phyloP scores from a whole-genome alignment of 345 rosid genomes.

The Conringia planisiliqua region DNA sequence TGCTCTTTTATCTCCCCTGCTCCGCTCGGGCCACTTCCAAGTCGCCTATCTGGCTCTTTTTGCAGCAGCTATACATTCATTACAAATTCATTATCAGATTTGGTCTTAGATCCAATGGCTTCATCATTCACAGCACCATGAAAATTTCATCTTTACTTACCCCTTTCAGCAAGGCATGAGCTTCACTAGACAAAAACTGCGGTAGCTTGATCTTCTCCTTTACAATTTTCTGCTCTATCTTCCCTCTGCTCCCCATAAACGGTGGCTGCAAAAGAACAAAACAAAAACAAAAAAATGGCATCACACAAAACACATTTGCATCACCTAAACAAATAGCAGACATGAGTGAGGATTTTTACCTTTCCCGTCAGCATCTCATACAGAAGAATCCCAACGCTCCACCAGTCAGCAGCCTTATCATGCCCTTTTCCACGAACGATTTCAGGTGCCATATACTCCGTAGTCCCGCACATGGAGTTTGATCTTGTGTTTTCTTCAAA shows the following conservation, averaged over 20 bases:
- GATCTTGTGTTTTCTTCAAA: constrained; percentile 81
- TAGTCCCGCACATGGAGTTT: constrained; percentile 89
- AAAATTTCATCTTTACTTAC: constrained; percentile 35
- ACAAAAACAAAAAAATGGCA: neutral
- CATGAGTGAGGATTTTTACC: constrained; percentile 34
- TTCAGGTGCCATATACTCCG: constrained; percentile 97
- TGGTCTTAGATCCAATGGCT: neutral
- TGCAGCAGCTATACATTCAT: constrained; percentile 60
- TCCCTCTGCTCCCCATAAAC: constrained; percentile 57
- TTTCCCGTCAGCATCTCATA: constrained; percentile 94
- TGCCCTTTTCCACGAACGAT: constrained; percentile 84
- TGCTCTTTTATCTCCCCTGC: constrained; percentile 72
- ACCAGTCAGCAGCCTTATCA: constrained; percentile 96
- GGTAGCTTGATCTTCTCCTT: constrained; percentile 88
- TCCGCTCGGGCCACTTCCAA: constrained; percentile 70
- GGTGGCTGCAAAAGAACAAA: constrained; percentile 61
- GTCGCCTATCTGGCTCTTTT: constrained; percentile 68
- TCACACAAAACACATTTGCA: neutral
- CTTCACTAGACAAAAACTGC: constrained; percentile 63
- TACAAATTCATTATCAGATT: neutral
- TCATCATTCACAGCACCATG: neutral
- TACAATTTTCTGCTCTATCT: constrained; percentile 74
- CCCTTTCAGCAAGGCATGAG: constrained; percentile 78
- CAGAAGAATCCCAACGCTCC: constrained; percentile 87
- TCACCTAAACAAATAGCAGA: neutral